Base-by-base conservation (phyloP, 1,284 basidiomycete species). In the Polyporus tsugae region DNA sequence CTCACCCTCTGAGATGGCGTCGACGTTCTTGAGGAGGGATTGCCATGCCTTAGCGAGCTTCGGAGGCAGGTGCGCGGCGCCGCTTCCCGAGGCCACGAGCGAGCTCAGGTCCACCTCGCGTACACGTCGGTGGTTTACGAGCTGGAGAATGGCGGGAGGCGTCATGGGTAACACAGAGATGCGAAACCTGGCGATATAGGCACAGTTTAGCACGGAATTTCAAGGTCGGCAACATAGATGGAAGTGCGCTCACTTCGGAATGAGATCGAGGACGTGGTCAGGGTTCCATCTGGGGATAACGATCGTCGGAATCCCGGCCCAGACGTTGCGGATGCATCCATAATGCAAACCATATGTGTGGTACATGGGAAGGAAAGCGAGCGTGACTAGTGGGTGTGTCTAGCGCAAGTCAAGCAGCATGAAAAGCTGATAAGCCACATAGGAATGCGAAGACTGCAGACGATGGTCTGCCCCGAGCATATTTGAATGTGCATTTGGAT, bases 11-110 rank as follows among this genome's bases (percentile, higher is more conserved):
- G 66, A 49, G n/a, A 88, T 80, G 0, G 74, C 72, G 0, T 80
- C 73, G 5, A 80, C 77, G 11, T 78, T 73, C 0, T 83, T 80
- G 3, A 84, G 73, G 15, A 85, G 70, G n/a, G 77, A 74, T 2
- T 75, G 69, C 38, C 91, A 75, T 64, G 82, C 83, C 15, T 79
- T 76, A 0, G 80, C 78, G 0, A 93, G 80, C 22, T 86, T 83
- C 2, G 85, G 84, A 1, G 91, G 88, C 6, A 93, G 82, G 74
- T 92, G 88, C 1, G 92, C 91, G 0, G 89, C 92, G 4, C 91
- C 92, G 68, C 83, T 86, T 4, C 77, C 79, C 33, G 89, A 68
- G 7, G 57, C 4, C 17, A 78, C 74, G 2, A 94, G 73, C 0
- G 84, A 86, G 71, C 85, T 88, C 22, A 92, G 78, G 73, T 92